Evolutionary conservation across 768 basidiomycete genomes (phyloP), one percentile per base, ranked within the genome.

Genomic region (Trametes maxima): DNA sequence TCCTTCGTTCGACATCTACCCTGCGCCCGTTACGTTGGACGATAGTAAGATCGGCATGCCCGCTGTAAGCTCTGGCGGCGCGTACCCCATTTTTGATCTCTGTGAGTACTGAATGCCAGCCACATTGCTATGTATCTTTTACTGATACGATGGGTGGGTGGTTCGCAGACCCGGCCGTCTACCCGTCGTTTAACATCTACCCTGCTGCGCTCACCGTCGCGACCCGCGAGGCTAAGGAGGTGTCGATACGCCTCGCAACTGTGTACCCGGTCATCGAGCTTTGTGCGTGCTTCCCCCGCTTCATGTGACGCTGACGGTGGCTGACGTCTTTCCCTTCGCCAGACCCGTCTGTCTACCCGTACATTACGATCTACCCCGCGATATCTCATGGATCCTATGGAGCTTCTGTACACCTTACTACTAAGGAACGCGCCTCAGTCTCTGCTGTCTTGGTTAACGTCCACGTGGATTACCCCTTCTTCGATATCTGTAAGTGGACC

Each of bases 281-380:
- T 5, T 74, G 73, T 74, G 45, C 45, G 73, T 59, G 28, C 24
- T 25, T 24, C 5, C 17, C 42, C 3, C 16, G 19, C 24, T 28
- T 21, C 19, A 40, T 48, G 12, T 49, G 39, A 19, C 13, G 16
- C 22, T 42, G 16, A n/a, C 16, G 17, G 28, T 33, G 21, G 21
- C 28, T 37, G 8, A 39, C 4, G 10, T 33, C n/a, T 28, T 24
- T 17, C 25, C 4, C 17, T 46, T 50, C 39, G 10, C 19, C 53
- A 80, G 79, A 80, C 68, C 69, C 70, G 54, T 64, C 75, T 54
- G 69, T 73, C 47, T 82, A 83, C 68, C 79, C 81, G 8, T 76
- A 75, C 65, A 64, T 80, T 16, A 54, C 72, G 45, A 75, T 79
- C 50, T 80, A 81, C 63, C 73, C 75, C n/a, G 54, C 66, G 24